Evolutionary conservation across 2,329 filamentous ascomycete genomes (phyloP).

Genomic region (Tympanopsis confertula): DNA sequence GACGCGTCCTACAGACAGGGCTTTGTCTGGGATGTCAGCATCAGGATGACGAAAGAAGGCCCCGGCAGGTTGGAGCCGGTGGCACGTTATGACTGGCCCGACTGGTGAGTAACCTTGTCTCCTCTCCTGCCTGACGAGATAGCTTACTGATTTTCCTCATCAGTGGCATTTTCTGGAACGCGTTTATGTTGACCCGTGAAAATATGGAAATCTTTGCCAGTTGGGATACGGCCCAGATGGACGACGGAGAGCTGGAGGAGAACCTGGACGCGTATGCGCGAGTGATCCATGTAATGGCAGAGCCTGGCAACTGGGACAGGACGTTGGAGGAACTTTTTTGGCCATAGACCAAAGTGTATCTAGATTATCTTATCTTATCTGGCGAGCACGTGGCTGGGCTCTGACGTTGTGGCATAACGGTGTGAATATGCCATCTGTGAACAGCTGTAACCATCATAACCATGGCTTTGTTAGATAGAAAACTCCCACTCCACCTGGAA

Average conservation of each 20-base stretch:
- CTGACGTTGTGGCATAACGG: too few species aligned
- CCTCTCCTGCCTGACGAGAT: background rate
- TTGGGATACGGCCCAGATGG: conserved; percentile 27
- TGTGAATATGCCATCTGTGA: too few species aligned
- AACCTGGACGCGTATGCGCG: conserved; percentile 18
- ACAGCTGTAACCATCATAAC: too few species aligned
- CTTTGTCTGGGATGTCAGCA: conserved; percentile 24
- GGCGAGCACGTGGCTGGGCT: too few species aligned
- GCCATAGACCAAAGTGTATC: too few species aligned
- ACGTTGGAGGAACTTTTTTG: too few species aligned
- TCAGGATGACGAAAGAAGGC: conserved; percentile 12
- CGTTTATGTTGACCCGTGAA: conserved; percentile 18
- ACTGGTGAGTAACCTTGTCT: conserved; percentile 17
- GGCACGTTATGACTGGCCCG: conserved; percentile 22
- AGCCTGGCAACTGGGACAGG: too few species aligned
- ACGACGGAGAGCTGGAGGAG: conserved; percentile 14
- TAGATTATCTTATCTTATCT: too few species aligned
- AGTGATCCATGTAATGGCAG: too few species aligned
- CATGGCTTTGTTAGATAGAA: too few species aligned
- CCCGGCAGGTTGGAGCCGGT: conserved; percentile 15
- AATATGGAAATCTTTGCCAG: conserved; percentile 22
- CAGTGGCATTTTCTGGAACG: conserved; percentile 25
- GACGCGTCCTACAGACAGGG: conserved; percentile 22
- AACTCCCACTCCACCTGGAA: too few species aligned
- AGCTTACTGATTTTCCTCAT: background rate